Evolutionary conservation across 2,329 filamentous ascomycete species (phyloP).

Genomic region (Pestalotiopsis sp.): DNA sequence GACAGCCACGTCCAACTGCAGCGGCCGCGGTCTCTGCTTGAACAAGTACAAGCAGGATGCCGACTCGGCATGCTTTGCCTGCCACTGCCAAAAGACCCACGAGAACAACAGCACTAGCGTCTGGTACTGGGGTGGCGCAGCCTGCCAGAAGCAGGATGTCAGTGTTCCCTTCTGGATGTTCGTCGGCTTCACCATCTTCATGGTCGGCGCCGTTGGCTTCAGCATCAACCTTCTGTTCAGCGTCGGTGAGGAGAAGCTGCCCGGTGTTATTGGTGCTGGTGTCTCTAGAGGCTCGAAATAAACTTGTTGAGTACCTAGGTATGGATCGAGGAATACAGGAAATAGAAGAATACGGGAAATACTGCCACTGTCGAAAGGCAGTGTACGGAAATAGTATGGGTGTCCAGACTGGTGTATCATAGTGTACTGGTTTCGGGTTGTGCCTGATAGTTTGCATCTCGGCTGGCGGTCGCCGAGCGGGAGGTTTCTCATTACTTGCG

Average conservation of each 20-base stretch:
- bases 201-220: constrained; percentile 70
- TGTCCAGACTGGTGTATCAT: constrained; percentile 17
- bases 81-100: constrained; percentile 69
- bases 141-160: constrained; percentile 90
- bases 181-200: constrained; percentile 70
- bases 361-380: background rate
- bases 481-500: background rate
- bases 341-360: constrained; percentile 9
- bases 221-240: constrained; percentile 79
- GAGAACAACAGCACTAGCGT: constrained; percentile 51
- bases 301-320: constrained; percentile 10
- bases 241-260: constrained; percentile 85
- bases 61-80: constrained; percentile 70
- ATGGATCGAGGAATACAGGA: background rate
- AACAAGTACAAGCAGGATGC: constrained; percentile 57
- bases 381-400: constrained; percentile 1
- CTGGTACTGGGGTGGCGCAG: constrained; percentile 80
- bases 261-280: constrained; percentile 94
- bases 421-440: constrained; percentile 15
- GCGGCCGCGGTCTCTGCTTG: constrained; percentile 77
- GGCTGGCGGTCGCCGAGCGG: background rate
- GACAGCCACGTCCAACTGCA: constrained; percentile 75
- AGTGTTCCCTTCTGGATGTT: constrained; percentile 90
- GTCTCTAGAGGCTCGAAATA: constrained; percentile 73
- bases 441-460: background rate